Evolutionary conservation across 73 alveolate species (phyloP), one percentile per base, ranked within the genome.

Genomic region (Symbiodinium natans): DNA sequence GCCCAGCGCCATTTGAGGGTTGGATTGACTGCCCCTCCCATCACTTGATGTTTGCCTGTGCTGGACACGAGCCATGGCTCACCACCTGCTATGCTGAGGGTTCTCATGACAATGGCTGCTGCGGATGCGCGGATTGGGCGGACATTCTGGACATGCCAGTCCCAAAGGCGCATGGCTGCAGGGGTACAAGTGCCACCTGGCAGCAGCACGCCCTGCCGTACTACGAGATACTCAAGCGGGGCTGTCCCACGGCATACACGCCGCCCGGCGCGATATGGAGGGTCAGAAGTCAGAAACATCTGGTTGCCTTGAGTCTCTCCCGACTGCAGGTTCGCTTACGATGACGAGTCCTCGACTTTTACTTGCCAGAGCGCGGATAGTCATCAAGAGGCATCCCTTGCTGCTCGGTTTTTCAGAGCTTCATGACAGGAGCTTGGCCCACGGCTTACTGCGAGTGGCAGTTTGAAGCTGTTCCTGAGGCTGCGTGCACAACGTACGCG

Each of bases 231-330:
- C 34, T 90, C 23, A 90, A 90, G 87, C 88, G 88, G n/a, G 97
- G 88, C 39, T 90, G 97, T 41, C 97, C 97, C 15, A 90, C 97
- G 34, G 97, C 97, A 41, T 90, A 90, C 97, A 90, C 97, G 48
- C 41, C 41, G 7, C 77, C 34, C 2, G 77, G 77, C 77, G 10
- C 34, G 25, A 63, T 27, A 21, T 21, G 77, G 25, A 0, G 31
- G 17, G 19, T 27, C 34, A 15, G 36, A 2, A 56, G 19, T 21
- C 15, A 56, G 2, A 21, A 63, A 0, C 77, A 25, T 7, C 13
- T 10, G 77, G 13, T 25, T 63, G 40, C 31, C 77, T 7, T 63
- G 77, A 1, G 31, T 8, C 2, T 21, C 17, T 11, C 77, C 1
- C 31, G 36, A 31, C 7, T 13, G 36, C 29, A 63, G 77, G 77